Base-by-base conservation (phyloP, 2,329 filamentous ascomycete species). In the Fusarium temperatum region DNA sequence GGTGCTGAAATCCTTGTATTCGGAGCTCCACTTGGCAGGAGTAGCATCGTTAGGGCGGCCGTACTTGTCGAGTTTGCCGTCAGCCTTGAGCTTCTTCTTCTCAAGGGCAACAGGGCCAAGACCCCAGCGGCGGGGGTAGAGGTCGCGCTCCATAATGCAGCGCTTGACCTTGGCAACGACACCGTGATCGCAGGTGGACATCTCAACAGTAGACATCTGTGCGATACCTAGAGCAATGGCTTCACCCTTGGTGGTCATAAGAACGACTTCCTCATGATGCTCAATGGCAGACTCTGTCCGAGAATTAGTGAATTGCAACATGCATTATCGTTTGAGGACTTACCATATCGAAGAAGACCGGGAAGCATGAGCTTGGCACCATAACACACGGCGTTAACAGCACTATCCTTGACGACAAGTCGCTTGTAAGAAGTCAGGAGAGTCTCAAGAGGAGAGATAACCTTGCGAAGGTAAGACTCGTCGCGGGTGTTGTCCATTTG, bases 51-150 rank as follows among this genome's bases (percentile, higher is more conserved):
- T 99, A 78, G 93, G 85, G 67, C 95, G 92, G 77, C 96, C 96
- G 79, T 91, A 98, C 92, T 99, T 99, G 88, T 99, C 96, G 69
- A 99, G 92, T 87, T 98, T 98, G 84, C 96, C 96, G 77, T 94
- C 93, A 60, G 95, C 94, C 91, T 98, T 98, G 88, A 99, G 91
- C 91, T 98, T 98, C 93, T 99, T 99, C 92, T 99, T 99, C 89
- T 98, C 95, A 55, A 93, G 86, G 56, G 96, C 96, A 69, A 96
- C 92, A 60, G 96, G 96, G 72, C 96, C 96, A 81, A 98, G 90
- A 76, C 96, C 96, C 96, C 96, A 99, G 88, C 96, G 89, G 83
- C 95, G 90, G 74, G 96, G 96, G 89, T 99, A 99, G 68, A 98
- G 89, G 83, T 98, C 96, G 79, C 96, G 94, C 89, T 99, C 96